Conservation (phyloP, 148 eudicot genomes). For the Euryodendron excelsum region DNA sequence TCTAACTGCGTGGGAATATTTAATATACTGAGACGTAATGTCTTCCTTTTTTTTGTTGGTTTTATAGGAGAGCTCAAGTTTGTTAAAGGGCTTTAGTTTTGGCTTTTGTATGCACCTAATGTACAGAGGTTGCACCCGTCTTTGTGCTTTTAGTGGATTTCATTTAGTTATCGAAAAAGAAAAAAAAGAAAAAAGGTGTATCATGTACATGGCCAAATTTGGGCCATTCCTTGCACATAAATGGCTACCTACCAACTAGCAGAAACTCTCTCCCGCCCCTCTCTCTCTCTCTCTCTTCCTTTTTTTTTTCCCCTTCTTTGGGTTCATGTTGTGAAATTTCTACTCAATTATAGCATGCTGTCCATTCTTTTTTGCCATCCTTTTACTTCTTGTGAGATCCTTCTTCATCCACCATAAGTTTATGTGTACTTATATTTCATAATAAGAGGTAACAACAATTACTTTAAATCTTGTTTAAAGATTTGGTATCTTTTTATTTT, state of each 20-base stretch:
- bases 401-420: background rate
- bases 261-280: no score
- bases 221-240: background rate
- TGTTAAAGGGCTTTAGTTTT: no score
- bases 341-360: background rate
- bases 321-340: background rate
- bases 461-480: background rate
- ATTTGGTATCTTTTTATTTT: slow-evolving; percentile 6
- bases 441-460: background rate
- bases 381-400: background rate
- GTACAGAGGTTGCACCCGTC: no score
- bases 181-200: no score
- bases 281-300: background rate
- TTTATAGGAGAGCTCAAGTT: background rate
- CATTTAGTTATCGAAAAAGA: no score
- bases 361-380: background rate
- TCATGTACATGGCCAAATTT: background rate
- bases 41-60: background rate
- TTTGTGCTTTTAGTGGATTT: no score
- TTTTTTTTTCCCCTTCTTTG: background rate
- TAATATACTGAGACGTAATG: background rate
- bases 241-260: background rate
- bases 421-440: background rate
- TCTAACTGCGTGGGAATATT: background rate
- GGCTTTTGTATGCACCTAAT: no score